Percentiles rank a stretch among this genome's conserved stretches.
phyloP scores from a whole-genome alignment of 768 basidiomycete species.

The Lentinula lateritia region DNA sequence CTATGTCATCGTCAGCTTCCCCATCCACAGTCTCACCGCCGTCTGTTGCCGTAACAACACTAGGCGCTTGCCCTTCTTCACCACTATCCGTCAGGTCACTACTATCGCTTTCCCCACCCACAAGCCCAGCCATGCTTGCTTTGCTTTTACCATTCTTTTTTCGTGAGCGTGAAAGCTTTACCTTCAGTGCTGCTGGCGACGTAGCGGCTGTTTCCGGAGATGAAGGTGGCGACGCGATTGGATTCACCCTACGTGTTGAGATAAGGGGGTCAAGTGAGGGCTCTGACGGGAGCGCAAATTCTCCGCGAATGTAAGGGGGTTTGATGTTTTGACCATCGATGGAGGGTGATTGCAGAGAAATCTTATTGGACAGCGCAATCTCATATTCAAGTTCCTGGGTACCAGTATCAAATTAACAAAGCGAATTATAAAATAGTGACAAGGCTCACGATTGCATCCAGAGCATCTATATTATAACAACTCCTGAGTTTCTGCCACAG shows the following conservation, averaged over 20 bases:
- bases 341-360: constrained; percentile 56
- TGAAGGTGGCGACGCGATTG: constrained; percentile 58
- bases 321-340: constrained; percentile 61
- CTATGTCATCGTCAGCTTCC: constrained; percentile 56
- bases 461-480: constrained; percentile 70
- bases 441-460: constrained; percentile 63
- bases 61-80: constrained; percentile 59
- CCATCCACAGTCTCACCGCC: constrained; percentile 58
- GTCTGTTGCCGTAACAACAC: constrained; percentile 68
- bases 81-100: constrained; percentile 81
- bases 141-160: constrained; percentile 46
- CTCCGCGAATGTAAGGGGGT: constrained; percentile 72
- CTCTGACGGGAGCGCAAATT: constrained; percentile 60
- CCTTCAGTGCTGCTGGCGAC: constrained; percentile 16
- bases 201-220: constrained; percentile 45
- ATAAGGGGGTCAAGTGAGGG: constrained; percentile 55
- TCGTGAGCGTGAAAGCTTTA: constrained; percentile 2
- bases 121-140: constrained; percentile 64
- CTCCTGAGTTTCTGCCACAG: constrained; percentile 71
- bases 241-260: constrained; percentile 56
- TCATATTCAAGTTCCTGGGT: constrained; percentile 46
- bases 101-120: constrained; percentile 79
- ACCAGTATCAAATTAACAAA: constrained; percentile 3
- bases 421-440: background rate
- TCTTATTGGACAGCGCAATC: constrained; percentile 30